Percentiles rank a stretch among this genome's conserved stretches.
Evolutionary conservation across 1,284 basidiomycete species (phyloP).

Genomic region (Sporisorium graminicola): DNA sequence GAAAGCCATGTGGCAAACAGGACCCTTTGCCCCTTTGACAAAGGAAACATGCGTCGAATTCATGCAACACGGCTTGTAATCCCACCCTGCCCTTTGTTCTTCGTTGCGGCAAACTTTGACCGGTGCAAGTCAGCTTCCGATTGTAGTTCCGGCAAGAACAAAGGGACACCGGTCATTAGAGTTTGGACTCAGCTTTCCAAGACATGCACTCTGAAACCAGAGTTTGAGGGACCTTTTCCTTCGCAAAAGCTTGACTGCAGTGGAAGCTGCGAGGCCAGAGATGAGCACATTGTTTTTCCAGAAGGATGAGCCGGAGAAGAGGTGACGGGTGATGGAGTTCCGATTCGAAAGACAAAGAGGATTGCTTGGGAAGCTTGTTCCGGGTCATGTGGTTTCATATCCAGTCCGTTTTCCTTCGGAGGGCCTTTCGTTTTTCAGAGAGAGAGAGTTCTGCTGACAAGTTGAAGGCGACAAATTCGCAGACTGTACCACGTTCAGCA

Average conservation of each 20-base stretch:
- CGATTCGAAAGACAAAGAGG: too few relatives aligned
- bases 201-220: neutral
- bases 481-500: neutral
- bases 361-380: too few relatives aligned
- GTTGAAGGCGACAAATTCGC: neutral
- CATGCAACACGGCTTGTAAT: neutral
- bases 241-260: too few relatives aligned
- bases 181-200: slow-evolving; percentile 2
- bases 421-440: too few relatives aligned
- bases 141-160: neutral
- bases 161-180: neutral
- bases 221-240: neutral
- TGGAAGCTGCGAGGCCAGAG: too few relatives aligned
- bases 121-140: neutral
- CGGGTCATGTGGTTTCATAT: too few relatives aligned
- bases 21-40: too few relatives aligned
- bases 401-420: neutral
- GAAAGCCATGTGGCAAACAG: neutral
- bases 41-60: neutral
- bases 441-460: neutral
- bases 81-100: slow-evolving; percentile 1
- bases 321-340: too few relatives aligned
- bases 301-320: too few relatives aligned
- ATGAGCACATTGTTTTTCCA: too few relatives aligned
- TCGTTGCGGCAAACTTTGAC: neutral